Evolutionary conservation across 2,329 filamentous ascomycete species (phyloP), one percentile per base, ranked within the genome.

Genomic region (Penicillium carneum): DNA sequence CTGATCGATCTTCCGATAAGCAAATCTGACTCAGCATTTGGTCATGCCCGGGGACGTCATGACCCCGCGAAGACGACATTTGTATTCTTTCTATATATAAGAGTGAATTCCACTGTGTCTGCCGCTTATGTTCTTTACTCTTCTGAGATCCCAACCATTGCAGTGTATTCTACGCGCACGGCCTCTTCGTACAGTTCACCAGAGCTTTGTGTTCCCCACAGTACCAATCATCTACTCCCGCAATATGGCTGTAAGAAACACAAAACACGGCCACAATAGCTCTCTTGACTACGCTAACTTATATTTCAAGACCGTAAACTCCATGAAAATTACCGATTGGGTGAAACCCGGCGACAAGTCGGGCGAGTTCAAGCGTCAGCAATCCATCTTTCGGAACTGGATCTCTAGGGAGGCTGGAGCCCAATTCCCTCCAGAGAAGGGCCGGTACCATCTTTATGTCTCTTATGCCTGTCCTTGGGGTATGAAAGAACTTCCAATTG

Each of bases 391-490:
- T 80, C 88, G 95, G 61, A 87, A 90, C 77, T 91, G 83, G 77
- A 90, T 97, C 77, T 92, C 90, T 34, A 86, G 84, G 64, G 86
- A 91, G 69, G 79, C 87, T 0, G 88, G 86, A 43, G 89, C 91
- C 5, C 80, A 88, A 76, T 97, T 93, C 70, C 90, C 92, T 5
- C 86, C 92, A 0, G 94, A 98, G 80, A 92, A 91, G 80, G 92
- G 86, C 55, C 86, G 95, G 58, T 99, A 99, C 77, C 95, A 99
- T 80, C 87, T 99, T 70, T 99, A 94, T 75, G 90, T 97, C 68
- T 94, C 90, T 72, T 97, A 96, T 79, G 93, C 93, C 7, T 97
- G 93, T 78, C 93, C 93, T 4, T 97, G 93, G 93, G 89, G 83
- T 84, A 72, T 60, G 72, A 38, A 3, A 34, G 5, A 54, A 20